Evolutionary conservation across 2,329 filamentous ascomycete genomes (phyloP).

Genomic region (Aureobasidium uvarum): DNA sequence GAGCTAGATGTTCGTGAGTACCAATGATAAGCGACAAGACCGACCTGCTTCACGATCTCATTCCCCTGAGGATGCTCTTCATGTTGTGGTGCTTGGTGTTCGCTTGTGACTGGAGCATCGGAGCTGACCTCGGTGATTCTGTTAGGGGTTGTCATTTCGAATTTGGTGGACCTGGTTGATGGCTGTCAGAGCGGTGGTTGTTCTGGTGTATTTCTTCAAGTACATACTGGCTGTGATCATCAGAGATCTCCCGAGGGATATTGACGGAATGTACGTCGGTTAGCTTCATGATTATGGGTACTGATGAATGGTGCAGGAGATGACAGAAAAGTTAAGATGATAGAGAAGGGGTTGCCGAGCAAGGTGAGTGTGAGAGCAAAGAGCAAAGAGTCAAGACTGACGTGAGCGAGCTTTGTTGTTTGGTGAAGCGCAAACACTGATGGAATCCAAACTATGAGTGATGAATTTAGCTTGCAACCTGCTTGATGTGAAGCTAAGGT

Average conservation of each 20-base stretch:
- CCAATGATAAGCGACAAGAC: background rate
- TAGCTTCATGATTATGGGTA: background rate
- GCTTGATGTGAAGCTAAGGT: background rate
- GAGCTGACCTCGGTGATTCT: background rate
- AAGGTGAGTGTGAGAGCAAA: background rate
- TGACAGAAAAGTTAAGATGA: background rate
- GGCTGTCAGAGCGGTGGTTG: background rate
- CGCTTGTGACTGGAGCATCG: background rate
- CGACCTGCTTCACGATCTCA: conserved; percentile 30
- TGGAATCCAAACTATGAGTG: background rate
- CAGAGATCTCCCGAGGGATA: background rate
- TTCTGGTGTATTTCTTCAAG: background rate
- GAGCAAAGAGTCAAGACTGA: background rate
- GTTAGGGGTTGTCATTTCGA: background rate
- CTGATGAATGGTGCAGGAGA: background rate
- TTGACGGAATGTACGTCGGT: background rate
- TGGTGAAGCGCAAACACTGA: background rate
- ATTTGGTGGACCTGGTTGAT: background rate
- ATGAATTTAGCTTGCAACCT: background rate
- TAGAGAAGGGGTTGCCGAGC: background rate
- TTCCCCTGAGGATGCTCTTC: conserved; percentile 30
- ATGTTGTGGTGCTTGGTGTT: background rate
- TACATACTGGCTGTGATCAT: background rate
- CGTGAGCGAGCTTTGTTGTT: background rate
- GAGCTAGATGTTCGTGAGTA: background rate